A percentile compares a stretch with the other conserved stretches of the same genome.
These are phyloP conservation scores for Pseudoscleropodium purum DNA, from an alignment of 225 moss, liverwort and hornwort species.

Conservation along the genomic window DNA sequence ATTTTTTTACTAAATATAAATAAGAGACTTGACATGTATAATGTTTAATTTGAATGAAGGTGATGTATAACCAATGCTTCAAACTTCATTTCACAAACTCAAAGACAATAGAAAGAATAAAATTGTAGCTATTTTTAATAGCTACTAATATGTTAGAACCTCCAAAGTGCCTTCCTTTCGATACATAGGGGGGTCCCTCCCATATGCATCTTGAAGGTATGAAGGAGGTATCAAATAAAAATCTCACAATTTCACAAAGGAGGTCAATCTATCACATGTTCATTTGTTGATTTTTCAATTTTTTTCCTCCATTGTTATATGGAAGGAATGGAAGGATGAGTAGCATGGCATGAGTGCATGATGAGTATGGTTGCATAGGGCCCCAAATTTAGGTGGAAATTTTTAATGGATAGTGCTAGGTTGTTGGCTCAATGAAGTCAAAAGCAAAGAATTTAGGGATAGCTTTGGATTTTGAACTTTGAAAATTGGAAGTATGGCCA, in stretches of 20 bases:
- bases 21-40: not conserved
- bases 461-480: not conserved
- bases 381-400: not conserved
- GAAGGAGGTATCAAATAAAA: not conserved
- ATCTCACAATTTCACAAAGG: not conserved
- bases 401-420: not conserved
- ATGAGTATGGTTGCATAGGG: rapidly evolving
- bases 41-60: not conserved
- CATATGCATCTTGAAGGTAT: rapidly evolving
- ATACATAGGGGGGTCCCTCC: rapidly evolving
- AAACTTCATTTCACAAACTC: not conserved
- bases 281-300: not conserved
- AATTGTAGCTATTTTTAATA: not conserved
- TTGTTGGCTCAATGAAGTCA: not conserved
- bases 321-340: no score
- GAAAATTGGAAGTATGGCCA: not conserved
- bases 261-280: rapidly evolving
- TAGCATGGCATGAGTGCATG: rapidly evolving
- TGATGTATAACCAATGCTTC: not conserved
- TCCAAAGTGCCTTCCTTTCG: rapidly evolving
- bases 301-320: not conserved
- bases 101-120: not conserved
- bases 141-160: rapidly evolving
- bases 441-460: not conserved
- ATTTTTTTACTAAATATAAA: not conserved